phyloP scores from a whole-genome alignment of 2,329 filamentous ascomycete genomes.

The Fusarium falciforme region DNA sequence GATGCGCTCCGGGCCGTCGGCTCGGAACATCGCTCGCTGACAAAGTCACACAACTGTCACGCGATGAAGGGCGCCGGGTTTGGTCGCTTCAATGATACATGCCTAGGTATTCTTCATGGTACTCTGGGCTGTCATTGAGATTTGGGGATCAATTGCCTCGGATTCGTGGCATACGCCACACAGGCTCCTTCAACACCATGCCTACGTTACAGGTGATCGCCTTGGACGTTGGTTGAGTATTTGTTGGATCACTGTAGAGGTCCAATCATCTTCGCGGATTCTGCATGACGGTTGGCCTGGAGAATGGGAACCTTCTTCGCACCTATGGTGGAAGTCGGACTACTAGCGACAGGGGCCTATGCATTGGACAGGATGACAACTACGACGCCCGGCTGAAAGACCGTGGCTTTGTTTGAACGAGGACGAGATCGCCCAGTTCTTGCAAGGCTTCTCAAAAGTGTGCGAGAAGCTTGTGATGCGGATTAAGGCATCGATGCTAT shows the following conservation, averaged over 20 bases:
- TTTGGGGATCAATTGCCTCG: background rate
- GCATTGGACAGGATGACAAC: constrained; percentile 53
- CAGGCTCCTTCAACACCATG: constrained; percentile 23
- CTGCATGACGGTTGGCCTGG: background rate
- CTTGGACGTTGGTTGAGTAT: constrained; percentile 20
- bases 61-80: constrained; percentile 16
- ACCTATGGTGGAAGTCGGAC: constrained; percentile 58
- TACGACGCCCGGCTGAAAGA: constrained; percentile 40
- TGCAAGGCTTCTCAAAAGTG: constrained; percentile 53
- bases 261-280: constrained; percentile 7
- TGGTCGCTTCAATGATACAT: background rate
- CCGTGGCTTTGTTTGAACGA: constrained; percentile 45
- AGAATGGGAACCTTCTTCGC: constrained; percentile 57
- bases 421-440: constrained; percentile 54
- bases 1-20: constrained; percentile 25
- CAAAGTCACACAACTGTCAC: constrained; percentile 22
- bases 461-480: constrained; percentile 55
- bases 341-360: constrained; percentile 61
- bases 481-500: constrained; percentile 57
- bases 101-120: background rate
- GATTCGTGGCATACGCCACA: background rate
- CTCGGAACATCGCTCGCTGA: constrained; percentile 33
- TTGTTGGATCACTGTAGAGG: constrained; percentile 24
- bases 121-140: background rate
- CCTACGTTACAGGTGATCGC: constrained; percentile 12